These are phyloP conservation scores for Asclepias syriaca DNA, from an alignment of 257 asterid species.

Conservation along the genomic window DNA sequence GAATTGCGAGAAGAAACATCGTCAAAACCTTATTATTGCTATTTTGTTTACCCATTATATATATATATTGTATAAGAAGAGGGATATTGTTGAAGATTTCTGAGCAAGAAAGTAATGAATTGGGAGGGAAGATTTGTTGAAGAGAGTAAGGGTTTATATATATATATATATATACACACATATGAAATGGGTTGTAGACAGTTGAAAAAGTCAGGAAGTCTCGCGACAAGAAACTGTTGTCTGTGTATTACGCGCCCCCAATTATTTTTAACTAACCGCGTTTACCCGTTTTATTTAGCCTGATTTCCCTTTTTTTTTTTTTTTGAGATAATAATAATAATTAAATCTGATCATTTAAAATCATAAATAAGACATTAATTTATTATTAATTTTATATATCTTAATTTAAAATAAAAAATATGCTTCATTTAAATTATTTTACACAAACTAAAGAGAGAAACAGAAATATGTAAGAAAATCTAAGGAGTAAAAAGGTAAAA, in stretches of 20 bases:
- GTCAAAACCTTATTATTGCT: neutral
- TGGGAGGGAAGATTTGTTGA: neutral
- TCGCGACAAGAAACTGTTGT: neutral
- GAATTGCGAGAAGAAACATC: neutral
- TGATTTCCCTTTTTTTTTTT: no score
- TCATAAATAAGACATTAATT: no score
- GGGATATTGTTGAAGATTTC: neutral
- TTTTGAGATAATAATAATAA: no score
- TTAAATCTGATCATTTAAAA: no score
- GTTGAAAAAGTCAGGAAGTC: conserved; percentile 3
- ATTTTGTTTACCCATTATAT: neutral
- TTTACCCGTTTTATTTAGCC: no score
- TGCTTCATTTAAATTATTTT: no score
- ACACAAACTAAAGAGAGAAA: no score
- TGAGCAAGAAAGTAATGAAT: neutral
- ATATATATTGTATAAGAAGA: neutral
- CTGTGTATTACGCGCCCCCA: neutral
- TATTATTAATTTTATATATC: no score
- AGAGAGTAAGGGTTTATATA: neutral
- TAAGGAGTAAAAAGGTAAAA: no score
- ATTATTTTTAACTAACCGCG: neutral
- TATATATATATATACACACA: no score
- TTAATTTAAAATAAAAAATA: no score
- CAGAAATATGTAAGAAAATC: no score
- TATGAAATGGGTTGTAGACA: neutral